phyloP scores from a whole-genome alignment of 106 monocot species.

The Vanilla planifolia region DNA sequence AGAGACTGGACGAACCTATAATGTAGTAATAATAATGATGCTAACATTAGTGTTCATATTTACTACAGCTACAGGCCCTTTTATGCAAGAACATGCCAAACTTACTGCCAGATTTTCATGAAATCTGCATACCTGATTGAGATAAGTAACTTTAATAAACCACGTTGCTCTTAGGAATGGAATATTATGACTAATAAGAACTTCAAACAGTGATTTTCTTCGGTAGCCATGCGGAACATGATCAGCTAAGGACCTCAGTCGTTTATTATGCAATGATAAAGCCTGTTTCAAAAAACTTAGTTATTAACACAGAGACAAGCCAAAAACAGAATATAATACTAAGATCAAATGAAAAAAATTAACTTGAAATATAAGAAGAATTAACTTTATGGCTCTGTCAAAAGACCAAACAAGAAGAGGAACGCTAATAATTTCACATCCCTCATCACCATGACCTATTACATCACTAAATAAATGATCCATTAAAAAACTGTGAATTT shows the following conservation, averaged over 20 bases:
- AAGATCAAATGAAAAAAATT: no score
- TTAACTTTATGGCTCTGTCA: no score
- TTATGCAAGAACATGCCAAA: no score
- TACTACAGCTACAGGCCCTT: no score
- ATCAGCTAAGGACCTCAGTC: conserved; percentile 75
- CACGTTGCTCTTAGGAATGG: conserved; percentile 87
- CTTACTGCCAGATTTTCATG: no score
- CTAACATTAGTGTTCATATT: background rate
- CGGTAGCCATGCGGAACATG: conserved; percentile 95
- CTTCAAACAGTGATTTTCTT: conserved; percentile 84
- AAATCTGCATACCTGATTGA: conserved; percentile 72
- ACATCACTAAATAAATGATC: no score
- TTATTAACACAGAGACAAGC: background rate
- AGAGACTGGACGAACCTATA: conserved; percentile 46
- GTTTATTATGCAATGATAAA: conserved; percentile 70
- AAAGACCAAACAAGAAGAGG: no score
- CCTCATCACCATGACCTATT: no score
- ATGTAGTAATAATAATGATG: background rate
- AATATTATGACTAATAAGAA: conserved; percentile 81
- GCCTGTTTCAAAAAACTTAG: conserved; percentile 35
- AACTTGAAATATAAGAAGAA: no score
- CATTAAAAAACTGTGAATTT: no score
- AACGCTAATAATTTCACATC: no score
- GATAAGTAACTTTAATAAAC: conserved; percentile 97
- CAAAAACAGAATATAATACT: background rate